Percentiles rank a stretch among this genome's conserved stretches.
phyloP scores from a whole-genome alignment of 345 rosid genomes.

The Populus simonii region DNA sequence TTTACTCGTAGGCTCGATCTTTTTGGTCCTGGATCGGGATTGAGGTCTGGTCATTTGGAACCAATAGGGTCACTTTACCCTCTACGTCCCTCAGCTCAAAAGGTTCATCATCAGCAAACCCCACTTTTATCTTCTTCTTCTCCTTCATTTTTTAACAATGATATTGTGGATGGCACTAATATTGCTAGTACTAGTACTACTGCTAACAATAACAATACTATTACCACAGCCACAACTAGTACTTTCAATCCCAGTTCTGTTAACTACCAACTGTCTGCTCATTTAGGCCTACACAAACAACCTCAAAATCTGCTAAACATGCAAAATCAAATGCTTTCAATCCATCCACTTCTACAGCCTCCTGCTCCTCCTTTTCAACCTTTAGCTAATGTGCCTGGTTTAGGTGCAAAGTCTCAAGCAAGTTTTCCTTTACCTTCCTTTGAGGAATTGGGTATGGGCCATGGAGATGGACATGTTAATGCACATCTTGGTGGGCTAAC shows the following conservation, averaged over 20 bases:
- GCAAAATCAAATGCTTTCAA: conserved; percentile 32
- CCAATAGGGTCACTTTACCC: conserved; percentile 41
- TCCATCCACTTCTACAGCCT: conserved; percentile 35
- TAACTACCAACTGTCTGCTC: conserved; percentile 33
- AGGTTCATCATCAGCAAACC: conserved; percentile 33
- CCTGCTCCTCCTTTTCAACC: conserved; percentile 17
- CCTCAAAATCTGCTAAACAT: conserved; percentile 32
- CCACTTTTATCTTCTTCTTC: conserved; percentile 31
- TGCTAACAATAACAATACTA: conserved; percentile 6
- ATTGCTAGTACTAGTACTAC: conserved; percentile 2
- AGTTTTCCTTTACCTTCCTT: conserved; percentile 23
- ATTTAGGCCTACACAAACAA: conserved; percentile 33
- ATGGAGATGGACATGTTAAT: conserved; percentile 20
- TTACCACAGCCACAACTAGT: conserved; percentile 10
- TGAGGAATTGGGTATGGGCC: conserved; percentile 38
- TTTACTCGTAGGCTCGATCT: conserved; percentile 67
- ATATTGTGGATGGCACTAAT: conserved; percentile 12
- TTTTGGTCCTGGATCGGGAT: conserved; percentile 43
- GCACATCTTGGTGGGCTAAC: conserved; percentile 20
- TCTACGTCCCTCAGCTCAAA: conserved; percentile 53
- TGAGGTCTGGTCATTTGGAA: conserved; percentile 39
- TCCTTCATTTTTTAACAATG: conserved; percentile 2
- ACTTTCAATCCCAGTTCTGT: conserved; percentile 26
- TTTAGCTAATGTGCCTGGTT: conserved; percentile 13
- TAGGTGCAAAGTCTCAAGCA: conserved; percentile 27